Conservation (phyloP, 768 basidiomycete genomes). For the Dacryopinax primogenitus region DNA sequence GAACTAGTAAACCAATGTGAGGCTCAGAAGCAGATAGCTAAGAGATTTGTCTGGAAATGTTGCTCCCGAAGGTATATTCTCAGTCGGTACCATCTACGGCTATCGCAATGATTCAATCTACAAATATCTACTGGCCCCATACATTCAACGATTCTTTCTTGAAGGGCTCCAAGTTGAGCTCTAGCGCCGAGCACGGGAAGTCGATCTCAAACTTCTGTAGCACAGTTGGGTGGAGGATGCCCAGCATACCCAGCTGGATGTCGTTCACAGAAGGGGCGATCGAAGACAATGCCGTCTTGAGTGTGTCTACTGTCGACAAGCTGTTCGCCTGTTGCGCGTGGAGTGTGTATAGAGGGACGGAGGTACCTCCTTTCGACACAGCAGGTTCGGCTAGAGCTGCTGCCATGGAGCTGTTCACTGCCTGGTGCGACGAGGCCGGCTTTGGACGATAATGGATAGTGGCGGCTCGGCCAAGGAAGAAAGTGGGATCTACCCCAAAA, state of each 20-base stretch:
- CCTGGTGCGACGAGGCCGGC: slow-evolving; percentile 23
- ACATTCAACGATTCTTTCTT: slow-evolving; percentile 42
- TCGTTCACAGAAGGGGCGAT: slow-evolving; percentile 36
- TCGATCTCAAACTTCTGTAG: slow-evolving; percentile 86
- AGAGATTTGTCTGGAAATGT: neutral
- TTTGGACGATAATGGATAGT: slow-evolving; percentile 69
- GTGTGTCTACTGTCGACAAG: slow-evolving; percentile 24
- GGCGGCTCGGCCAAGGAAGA: slow-evolving; percentile 91
- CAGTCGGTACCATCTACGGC: neutral
- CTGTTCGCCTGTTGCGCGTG: slow-evolving; percentile 9
- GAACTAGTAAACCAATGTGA: no score
- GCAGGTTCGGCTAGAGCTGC: slow-evolving; percentile 12
- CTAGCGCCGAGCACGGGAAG: slow-evolving; percentile 87
- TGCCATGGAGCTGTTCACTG: slow-evolving; percentile 2
- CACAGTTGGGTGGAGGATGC: slow-evolving; percentile 85
- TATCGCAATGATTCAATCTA: neutral
- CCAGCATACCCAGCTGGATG: slow-evolving; percentile 71
- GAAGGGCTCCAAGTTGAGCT: slow-evolving; percentile 93
- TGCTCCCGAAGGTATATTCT: neutral
- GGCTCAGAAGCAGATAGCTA: no score
- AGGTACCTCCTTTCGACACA: slow-evolving; percentile 8
- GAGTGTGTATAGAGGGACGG: slow-evolving; percentile 13
- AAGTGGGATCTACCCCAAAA: slow-evolving; percentile 58
- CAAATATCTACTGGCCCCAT: slow-evolving; percentile 14
- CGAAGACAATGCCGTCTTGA: slow-evolving; percentile 34